Percentiles rank a stretch among this genome's conserved stretches.
These are phyloP conservation scores for Volvox carteri DNA, from an alignment of 163 green algal species.

Conservation along the genomic window DNA sequence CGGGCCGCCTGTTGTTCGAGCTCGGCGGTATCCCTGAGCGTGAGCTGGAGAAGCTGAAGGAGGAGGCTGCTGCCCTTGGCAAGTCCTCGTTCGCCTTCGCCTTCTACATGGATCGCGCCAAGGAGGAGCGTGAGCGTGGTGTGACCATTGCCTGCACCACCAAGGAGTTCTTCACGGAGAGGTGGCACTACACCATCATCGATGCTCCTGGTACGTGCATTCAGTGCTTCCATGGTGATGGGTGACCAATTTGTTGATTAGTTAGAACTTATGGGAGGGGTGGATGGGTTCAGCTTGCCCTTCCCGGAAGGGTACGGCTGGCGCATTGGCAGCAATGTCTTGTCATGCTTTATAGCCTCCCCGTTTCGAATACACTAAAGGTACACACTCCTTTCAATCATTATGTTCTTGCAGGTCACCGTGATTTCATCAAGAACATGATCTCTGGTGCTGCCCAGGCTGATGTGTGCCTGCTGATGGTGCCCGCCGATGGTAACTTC, in stretches of 20 bases:
- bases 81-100: conserved; percentile 98
- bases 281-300: too few species aligned
- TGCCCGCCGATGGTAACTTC: conserved; percentile 92
- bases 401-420: conserved; percentile 76
- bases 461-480: conserved; percentile 94
- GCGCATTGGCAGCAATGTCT: too few species aligned
- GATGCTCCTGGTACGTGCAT: conserved; percentile 91
- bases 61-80: conserved; percentile 97
- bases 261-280: too few species aligned
- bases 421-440: conserved; percentile 99
- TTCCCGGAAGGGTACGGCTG: too few species aligned
- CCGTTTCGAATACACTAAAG: too few species aligned
- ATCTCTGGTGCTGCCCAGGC: conserved; percentile 99
- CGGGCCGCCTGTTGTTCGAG: conserved; percentile 98
- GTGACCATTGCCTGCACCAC: conserved; percentile 98
- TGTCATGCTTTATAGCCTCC: too few species aligned
- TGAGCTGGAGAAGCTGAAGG: conserved; percentile 99
- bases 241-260: too few species aligned
- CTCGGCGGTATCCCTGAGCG: conserved; percentile 99
- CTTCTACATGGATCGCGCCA: conserved; percentile 98
- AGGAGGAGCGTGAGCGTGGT: conserved; percentile 99
- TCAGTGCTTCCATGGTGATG: too few species aligned
- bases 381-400: too few species aligned
- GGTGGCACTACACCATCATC: conserved; percentile 99
- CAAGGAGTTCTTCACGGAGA: conserved; percentile 97